Conservation (phyloP, 2,329 filamentous ascomycete species). For the Penicillium sp. region DNA sequence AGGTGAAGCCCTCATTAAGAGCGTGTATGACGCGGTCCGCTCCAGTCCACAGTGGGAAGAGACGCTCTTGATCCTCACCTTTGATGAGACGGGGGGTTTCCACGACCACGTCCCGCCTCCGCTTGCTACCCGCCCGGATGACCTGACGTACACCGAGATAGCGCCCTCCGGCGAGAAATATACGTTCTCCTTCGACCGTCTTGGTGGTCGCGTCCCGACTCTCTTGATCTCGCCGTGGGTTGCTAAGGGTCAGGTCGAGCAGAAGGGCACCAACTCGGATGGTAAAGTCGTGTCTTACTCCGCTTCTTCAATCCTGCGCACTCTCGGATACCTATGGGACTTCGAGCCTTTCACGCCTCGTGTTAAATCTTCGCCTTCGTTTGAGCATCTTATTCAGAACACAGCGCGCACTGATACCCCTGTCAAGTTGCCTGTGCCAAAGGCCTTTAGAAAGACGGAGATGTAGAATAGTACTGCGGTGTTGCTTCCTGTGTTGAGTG, state of each 20-base stretch:
- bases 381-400: conserved; percentile 29
- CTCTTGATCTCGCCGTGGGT: conserved; percentile 33
- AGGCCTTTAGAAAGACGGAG: conserved; percentile 11
- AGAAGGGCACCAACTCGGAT: conserved; percentile 26
- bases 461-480: not conserved
- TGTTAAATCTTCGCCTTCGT: conserved; percentile 27
- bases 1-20: conserved; percentile 37
- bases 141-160: conserved; percentile 34
- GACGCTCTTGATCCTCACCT: conserved; percentile 38
- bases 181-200: conserved; percentile 28
- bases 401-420: conserved; percentile 23
- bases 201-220: conserved; percentile 32
- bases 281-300: conserved; percentile 28
- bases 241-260: conserved; percentile 29
- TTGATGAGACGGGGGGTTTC: conserved; percentile 41
- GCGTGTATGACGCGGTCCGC: conserved; percentile 37
- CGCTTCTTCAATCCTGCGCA: conserved; percentile 28
- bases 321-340: conserved; percentile 36
- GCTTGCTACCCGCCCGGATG: conserved; percentile 33
- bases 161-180: conserved; percentile 27
- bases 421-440: conserved; percentile 18
- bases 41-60: conserved; percentile 35
- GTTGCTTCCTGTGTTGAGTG: not conserved
- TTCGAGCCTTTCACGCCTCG: conserved; percentile 33
- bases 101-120: conserved; percentile 39